A percentile compares a stretch with the other conserved stretches of the same genome.
Evolutionary conservation across 768 basidiomycete species (phyloP).

Genomic region (Amyloporia xantha): DNA sequence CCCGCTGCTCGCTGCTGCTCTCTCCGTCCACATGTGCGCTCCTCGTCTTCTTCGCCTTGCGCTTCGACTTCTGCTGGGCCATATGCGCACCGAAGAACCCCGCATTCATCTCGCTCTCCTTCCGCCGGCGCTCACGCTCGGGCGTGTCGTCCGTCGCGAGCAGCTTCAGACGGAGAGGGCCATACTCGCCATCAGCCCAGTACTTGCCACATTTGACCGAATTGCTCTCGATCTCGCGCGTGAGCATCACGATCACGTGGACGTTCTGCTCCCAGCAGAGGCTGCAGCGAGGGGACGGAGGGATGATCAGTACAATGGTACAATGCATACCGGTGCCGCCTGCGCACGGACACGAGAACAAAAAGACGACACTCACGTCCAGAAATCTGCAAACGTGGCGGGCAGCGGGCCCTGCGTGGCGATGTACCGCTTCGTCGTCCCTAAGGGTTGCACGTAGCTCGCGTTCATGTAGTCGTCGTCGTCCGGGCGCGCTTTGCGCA

Average conservation of each 20-base stretch:
- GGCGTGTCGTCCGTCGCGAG: conserved; percentile 41
- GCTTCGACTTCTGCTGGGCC: conserved; percentile 11
- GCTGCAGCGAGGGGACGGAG: conserved; percentile 28
- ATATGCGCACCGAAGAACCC: conserved; percentile 31
- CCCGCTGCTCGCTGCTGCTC: not conserved
- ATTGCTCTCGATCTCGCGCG: conserved; percentile 83
- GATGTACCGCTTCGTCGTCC: conserved; percentile 79
- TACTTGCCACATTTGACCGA: conserved; percentile 89
- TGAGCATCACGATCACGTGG: conserved; percentile 94
- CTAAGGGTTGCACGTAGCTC: conserved; percentile 83
- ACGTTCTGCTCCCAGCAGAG: conserved; percentile 94
- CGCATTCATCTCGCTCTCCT: conserved; percentile 19
- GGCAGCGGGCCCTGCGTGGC: conserved; percentile 94
- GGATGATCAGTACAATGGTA: not conserved
- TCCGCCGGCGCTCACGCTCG: conserved; percentile 24
- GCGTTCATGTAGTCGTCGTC: conserved; percentile 93
- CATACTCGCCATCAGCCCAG: conserved; percentile 69
- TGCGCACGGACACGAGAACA: not conserved
- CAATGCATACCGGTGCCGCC: too few species aligned
- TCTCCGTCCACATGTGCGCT: too few species aligned
- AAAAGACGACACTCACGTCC: conserved; percentile 60
- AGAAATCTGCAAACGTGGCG: conserved; percentile 87
- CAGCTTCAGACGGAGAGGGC: conserved; percentile 58
- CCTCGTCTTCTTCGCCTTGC: conserved; percentile 6
- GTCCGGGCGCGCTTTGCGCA: conserved; percentile 33